phyloP scores from a whole-genome alignment of 2,329 filamentous ascomycete species.

The Ceratocystis destructans region DNA sequence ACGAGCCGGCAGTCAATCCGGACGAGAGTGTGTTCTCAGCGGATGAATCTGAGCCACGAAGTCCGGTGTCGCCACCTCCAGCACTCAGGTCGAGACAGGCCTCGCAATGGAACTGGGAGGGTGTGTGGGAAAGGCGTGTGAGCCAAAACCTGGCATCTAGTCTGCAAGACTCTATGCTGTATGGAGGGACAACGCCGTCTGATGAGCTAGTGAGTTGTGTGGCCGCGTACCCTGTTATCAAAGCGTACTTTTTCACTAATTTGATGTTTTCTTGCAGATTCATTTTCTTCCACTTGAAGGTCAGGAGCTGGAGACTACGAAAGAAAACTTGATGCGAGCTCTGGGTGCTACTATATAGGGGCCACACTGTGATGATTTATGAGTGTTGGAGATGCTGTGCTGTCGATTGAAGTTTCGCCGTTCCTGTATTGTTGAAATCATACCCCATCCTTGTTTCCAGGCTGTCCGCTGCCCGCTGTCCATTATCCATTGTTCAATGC shows the following conservation, averaged over 20 bases:
- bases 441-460: constrained; percentile 7
- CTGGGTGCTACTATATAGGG: background rate
- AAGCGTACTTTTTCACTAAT: constrained; percentile 20
- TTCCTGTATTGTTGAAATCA: constrained; percentile 16
- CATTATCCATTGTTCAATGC: too few relatives aligned
- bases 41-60: constrained; percentile 16
- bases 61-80: constrained; percentile 17
- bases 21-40: constrained; percentile 12
- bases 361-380: constrained; percentile 22
- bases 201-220: constrained; percentile 56
- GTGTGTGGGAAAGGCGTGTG: constrained; percentile 87
- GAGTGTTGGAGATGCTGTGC: constrained; percentile 21
- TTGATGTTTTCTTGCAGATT: constrained; percentile 33
- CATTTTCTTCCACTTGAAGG: constrained; percentile 53
- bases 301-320: constrained; percentile 42
- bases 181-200: constrained; percentile 43
- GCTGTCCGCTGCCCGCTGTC: constrained; percentile 15
- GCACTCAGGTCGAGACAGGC: constrained; percentile 38
- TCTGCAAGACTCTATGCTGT: constrained; percentile 66
- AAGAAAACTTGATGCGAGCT: constrained; percentile 44
- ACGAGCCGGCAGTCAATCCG: background rate
- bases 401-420: constrained; percentile 17
- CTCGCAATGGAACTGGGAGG: constrained; percentile 94
- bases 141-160: constrained; percentile 64
- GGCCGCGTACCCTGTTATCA: background rate